Conservation (phyloP, 805 yeast species). For the Saccharomycopsis guyanensis region DNA sequence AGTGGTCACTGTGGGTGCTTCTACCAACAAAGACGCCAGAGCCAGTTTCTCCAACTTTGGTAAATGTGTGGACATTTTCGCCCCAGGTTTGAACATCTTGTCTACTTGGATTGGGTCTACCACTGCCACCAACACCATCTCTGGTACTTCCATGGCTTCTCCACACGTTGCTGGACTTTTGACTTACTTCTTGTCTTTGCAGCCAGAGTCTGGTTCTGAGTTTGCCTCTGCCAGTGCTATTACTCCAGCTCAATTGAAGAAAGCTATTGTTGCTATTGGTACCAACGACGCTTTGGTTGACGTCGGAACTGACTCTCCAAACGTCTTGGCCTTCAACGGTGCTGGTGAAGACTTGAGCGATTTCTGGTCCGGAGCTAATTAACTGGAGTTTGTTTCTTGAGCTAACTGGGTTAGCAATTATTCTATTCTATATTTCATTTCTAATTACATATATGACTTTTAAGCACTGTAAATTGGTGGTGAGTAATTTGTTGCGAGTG, state of each 20-base stretch:
- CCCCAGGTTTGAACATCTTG: constrained; percentile 86
- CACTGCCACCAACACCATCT: constrained; percentile 66
- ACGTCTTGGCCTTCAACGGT: constrained; percentile 70
- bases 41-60: constrained; percentile 96
- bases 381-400: no score
- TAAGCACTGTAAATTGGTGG: no score
- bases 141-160: constrained; percentile 98
- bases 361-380: constrained; percentile 40
- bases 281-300: constrained; percentile 52
- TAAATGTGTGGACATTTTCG: constrained; percentile 89
- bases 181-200: constrained; percentile 79
- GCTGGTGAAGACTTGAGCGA: constrained; percentile 62
- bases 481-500: no score
- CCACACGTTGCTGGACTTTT: constrained; percentile 92
- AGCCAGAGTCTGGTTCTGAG: constrained; percentile 50
- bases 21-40: constrained; percentile 77
- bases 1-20: constrained; percentile 92
- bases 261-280: constrained; percentile 61
- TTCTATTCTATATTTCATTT: no score
- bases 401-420: neutral
- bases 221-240: constrained; percentile 42
- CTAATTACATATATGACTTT: no score
- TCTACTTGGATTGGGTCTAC: constrained; percentile 76
- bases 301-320: constrained; percentile 69
- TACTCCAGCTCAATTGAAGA: constrained; percentile 65